A percentile compares a stretch with the other conserved stretches of the same genome.
phyloP scores from a whole-genome alignment of 2,329 filamentous ascomycete species.

The Trichoderma sp. region DNA sequence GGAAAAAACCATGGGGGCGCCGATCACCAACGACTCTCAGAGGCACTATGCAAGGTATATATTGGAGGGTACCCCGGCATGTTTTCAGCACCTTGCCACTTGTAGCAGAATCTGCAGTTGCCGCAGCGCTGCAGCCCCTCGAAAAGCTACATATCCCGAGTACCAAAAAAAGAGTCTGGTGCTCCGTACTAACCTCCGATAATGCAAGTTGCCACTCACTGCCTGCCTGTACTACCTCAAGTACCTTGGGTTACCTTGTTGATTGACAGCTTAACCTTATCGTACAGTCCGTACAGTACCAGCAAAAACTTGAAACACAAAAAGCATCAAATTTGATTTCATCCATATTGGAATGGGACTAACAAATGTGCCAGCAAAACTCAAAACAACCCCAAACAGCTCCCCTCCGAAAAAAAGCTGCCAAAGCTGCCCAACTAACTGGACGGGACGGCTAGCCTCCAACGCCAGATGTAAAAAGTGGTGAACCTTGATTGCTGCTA shows the following conservation, averaged over 20 bases:
- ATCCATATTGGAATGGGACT: background rate
- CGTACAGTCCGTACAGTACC: background rate
- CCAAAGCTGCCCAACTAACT: background rate
- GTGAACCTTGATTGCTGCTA: background rate
- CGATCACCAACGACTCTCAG: slow-evolving; percentile 3
- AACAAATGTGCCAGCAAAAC: background rate
- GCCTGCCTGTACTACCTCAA: background rate
- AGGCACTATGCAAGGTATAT: background rate
- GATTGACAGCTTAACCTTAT: background rate
- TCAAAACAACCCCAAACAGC: background rate
- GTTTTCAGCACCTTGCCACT: background rate
- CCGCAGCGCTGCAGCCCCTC: background rate
- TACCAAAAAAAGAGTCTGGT: background rate
- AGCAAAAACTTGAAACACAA: background rate
- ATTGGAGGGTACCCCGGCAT: background rate
- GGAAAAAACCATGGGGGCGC: slow-evolving; percentile 11
- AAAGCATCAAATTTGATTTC: too few species aligned
- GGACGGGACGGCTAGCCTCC: background rate
- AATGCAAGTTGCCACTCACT: background rate
- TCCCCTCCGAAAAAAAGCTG: background rate
- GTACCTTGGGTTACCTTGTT: too few species aligned
- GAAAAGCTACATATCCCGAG: background rate
- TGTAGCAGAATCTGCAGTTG: background rate
- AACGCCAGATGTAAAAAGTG: background rate
- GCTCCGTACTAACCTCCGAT: background rate